These are phyloP conservation scores for Arabidopsis suecica DNA, from an alignment of 345 rosid genomes.

Conservation along the genomic window DNA sequence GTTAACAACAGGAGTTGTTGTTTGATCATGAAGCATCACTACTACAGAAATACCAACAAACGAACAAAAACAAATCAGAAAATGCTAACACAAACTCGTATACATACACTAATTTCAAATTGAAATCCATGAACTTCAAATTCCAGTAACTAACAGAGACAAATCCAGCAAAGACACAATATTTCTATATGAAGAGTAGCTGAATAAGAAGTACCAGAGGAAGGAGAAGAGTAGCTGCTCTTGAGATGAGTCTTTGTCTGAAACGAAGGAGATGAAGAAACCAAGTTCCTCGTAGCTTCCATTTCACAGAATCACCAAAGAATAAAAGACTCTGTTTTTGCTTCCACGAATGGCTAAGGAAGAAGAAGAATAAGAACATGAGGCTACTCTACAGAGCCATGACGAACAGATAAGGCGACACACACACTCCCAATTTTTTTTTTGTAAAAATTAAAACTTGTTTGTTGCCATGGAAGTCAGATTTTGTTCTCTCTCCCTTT, in stretches of 20 bases:
- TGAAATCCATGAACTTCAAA: not conserved
- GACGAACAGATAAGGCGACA: slow-evolving; percentile 34
- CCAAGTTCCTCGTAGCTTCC: slow-evolving; percentile 72
- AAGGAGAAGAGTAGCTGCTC: slow-evolving; percentile 48
- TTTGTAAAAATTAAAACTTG: slow-evolving; percentile 2
- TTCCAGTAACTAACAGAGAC: not conserved
- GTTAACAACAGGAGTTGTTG: slow-evolving; percentile 52
- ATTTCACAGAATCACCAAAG: slow-evolving; percentile 40
- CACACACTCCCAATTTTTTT: slow-evolving; percentile 2
- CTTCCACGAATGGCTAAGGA: slow-evolving; percentile 29
- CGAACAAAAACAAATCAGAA: not conserved
- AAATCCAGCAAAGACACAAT: not conserved
- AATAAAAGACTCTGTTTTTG: not conserved
- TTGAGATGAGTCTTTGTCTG: slow-evolving; percentile 58
- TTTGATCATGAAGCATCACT: slow-evolving; percentile 62
- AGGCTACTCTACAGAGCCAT: slow-evolving; percentile 29
- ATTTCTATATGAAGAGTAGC: too few species aligned
- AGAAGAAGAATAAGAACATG: slow-evolving; percentile 31
- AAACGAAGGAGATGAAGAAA: slow-evolving; percentile 71
- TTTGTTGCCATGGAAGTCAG: slow-evolving; percentile 40
- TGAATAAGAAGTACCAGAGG: slow-evolving; percentile 54
- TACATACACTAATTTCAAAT: not conserved
- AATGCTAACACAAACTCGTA: not conserved
- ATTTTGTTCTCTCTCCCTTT: slow-evolving; percentile 2
- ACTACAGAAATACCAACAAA: slow-evolving; percentile 45